Evolutionary conservation across 495 filamentous ascomycete genomes (phyloP).

Genomic region (Pyrenula aspistea): DNA sequence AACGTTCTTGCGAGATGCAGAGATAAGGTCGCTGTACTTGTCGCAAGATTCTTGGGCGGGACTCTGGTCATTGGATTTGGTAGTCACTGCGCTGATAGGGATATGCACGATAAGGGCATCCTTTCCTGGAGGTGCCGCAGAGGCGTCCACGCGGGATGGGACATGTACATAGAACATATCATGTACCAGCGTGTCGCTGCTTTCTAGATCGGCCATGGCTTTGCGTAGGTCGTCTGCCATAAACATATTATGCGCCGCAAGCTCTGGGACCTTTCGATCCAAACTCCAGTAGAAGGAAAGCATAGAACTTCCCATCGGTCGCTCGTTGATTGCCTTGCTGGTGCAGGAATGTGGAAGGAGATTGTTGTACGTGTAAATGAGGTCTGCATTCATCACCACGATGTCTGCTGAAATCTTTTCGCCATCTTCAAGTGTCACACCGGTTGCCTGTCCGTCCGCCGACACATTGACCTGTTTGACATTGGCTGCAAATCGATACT

Average conservation of each 20-base stretch:
- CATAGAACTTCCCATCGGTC: not conserved
- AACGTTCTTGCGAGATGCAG: not conserved
- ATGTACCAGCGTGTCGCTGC: not conserved
- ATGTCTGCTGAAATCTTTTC: not conserved
- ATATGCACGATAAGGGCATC: not conserved
- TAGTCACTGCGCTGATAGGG: not conserved
- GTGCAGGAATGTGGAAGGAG: not conserved
- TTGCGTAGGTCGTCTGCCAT: not conserved
- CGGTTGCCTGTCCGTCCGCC: not conserved
- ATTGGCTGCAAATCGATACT: not conserved
- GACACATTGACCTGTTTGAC: not conserved
- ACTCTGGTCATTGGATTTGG: not conserved
- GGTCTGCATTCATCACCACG: not conserved
- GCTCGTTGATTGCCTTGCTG: not conserved
- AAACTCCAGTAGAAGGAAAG: not conserved
- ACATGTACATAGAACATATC: not conserved
- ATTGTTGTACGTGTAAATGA: not conserved
- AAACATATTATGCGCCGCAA: not conserved
- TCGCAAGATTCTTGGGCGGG: not conserved
- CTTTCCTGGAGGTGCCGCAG: not conserved
- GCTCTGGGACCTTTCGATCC: not conserved
- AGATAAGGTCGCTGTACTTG: not conserved
- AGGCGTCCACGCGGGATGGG: not conserved
- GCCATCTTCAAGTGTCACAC: not conserved
- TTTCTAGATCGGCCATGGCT: not conserved